Base-by-base conservation (phyloP, 2,329 filamentous ascomycete species). In the Ascochyta fabae region DNA sequence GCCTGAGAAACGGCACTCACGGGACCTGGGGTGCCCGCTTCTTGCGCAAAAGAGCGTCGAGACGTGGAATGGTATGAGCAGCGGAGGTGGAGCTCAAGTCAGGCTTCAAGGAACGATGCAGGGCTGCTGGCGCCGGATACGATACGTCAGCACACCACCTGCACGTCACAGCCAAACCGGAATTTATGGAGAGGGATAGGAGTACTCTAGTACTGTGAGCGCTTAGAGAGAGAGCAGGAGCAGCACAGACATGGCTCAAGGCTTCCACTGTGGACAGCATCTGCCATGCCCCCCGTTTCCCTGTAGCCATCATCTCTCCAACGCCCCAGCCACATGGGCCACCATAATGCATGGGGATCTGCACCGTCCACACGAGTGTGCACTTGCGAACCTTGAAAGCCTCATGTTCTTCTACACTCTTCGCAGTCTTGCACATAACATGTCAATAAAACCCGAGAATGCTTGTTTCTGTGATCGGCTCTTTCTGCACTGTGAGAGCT, bases 111-210 rank as follows among this genome's bases (percentile, higher is more conserved):
- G 22, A 34, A 19, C 31, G 31, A 53, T 51, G 48, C 53, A 56
- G 53, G 52, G 52, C 41, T 45, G 48, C 24, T 44, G 29, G 53
- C 50, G 42, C 48, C 40, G 27, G 38, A 34, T 24, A 27, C 27
- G 38, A 39, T 48, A 48, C 53, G 54, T 57, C 54, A 57, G 54
- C 54, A 56, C 47, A 26, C 13, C 40, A 35, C 24, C 36, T 42
- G 53, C 47, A 50, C 47, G 36, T 33, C 42, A 39, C 23, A 42
- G 24, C 42, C 47, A 39, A 38, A 39, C 53, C 50, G 41, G 47
- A 41, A 50, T 19, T n/a, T 7, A 5, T 24, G 16, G 23, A 15
- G 19, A 29, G 4, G 10, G 13, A 13, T 3, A 19, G 19, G 2
- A 19, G 3, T 3, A 19, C 19, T 19, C 19, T 13, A 41, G 40